Evolutionary conservation across 345 rosid genomes (phyloP).

Genomic region (Kandelia obovata): DNA sequence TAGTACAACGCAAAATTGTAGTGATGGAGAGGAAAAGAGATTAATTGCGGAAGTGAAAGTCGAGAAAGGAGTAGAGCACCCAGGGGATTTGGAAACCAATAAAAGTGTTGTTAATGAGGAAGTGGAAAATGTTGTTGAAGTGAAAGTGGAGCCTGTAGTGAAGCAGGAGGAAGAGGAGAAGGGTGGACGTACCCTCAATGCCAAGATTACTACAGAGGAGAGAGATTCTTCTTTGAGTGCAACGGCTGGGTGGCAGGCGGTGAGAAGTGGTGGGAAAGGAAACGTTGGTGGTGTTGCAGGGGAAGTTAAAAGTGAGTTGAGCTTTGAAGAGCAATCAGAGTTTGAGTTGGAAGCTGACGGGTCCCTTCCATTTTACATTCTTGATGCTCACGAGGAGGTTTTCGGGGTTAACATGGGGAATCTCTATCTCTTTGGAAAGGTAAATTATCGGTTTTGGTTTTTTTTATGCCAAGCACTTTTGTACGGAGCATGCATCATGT

Average conservation of each 20-base stretch:
- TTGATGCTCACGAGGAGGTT: conserved; percentile 84
- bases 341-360: conserved; percentile 74
- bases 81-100: conserved; percentile 3
- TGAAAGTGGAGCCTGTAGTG: conserved; percentile 31
- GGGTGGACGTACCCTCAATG: conserved; percentile 50
- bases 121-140: conserved; percentile 25
- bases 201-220: conserved; percentile 52
- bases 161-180: conserved; percentile 25
- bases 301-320: conserved; percentile 28
- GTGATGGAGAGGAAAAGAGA: conserved; percentile 25
- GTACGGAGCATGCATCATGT: background rate
- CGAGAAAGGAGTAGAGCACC: conserved; percentile 18
- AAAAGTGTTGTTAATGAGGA: conserved; percentile 24
- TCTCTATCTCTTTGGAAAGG: conserved; percentile 90
- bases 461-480: background rate
- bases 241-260: conserved; percentile 77
- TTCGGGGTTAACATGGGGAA: conserved; percentile 80
- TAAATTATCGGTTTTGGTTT: conserved; percentile 22
- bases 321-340: conserved; percentile 44
- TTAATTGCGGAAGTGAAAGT: conserved; percentile 25
- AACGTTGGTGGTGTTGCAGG: conserved; percentile 16
- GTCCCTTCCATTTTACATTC: conserved; percentile 63
- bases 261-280: conserved; percentile 40
- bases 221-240: conserved; percentile 72
- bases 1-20: conserved; percentile 8